These are phyloP conservation scores for Erigeron philadelphicus DNA, from an alignment of 140 eudicot genomes.

Conservation along the genomic window DNA sequence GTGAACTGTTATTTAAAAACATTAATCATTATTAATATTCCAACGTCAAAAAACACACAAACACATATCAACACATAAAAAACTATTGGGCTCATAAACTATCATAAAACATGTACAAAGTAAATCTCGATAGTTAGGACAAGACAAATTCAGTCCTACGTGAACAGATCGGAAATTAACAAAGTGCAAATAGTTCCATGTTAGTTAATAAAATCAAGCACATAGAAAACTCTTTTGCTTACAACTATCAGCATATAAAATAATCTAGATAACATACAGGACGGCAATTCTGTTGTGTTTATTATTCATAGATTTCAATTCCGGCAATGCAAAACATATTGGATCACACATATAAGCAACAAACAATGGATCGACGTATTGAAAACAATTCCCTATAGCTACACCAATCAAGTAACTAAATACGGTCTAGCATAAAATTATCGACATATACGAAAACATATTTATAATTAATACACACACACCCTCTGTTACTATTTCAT, in stretches of 20 bases:
- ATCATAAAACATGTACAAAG: too few species aligned
- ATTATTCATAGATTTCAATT: too few species aligned
- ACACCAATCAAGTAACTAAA: too few species aligned
- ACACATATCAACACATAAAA: background rate
- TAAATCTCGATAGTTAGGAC: background rate
- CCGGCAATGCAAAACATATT: background rate
- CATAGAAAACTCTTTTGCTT: background rate
- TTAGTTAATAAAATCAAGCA: background rate
- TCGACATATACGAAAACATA: background rate
- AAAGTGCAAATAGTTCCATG: background rate
- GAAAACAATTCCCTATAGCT: too few species aligned
- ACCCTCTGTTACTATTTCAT: background rate
- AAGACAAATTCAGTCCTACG: background rate
- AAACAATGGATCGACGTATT: too few species aligned
- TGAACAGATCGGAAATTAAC: too few species aligned
- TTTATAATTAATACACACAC: background rate
- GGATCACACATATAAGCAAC: background rate
- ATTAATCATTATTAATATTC: slow-evolving; percentile 12
- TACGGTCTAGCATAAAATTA: too few species aligned
- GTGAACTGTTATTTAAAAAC: slow-evolving; percentile 42
- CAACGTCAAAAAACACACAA: slow-evolving; percentile 17
- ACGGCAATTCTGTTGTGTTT: too few species aligned
- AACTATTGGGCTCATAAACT: background rate
- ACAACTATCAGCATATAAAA: background rate
- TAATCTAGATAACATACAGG: too few species aligned